Conservation (phyloP, 1,284 basidiomycete genomes). For the Trichosporon faecale region DNA sequence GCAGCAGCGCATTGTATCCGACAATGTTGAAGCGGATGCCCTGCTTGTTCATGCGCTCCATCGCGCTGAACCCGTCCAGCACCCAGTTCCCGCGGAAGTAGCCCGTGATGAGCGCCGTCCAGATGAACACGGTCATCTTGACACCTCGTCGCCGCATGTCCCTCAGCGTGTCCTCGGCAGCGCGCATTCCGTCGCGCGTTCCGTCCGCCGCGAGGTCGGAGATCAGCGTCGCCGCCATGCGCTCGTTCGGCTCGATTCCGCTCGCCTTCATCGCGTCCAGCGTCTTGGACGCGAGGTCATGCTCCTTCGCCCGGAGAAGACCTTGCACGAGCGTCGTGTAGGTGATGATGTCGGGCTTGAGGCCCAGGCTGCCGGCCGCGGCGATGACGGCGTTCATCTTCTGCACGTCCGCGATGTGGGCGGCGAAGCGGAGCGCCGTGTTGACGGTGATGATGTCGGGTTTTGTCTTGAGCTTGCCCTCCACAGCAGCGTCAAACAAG, state of each 20-base stretch:
- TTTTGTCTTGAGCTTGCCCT: slow-evolving; percentile 39
- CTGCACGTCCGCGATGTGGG: slow-evolving; percentile 61
- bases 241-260: slow-evolving; percentile 68
- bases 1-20: slow-evolving; percentile 72
- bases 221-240: slow-evolving; percentile 70
- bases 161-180: slow-evolving; percentile 64
- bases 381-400: slow-evolving; percentile 60
- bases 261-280: slow-evolving; percentile 68
- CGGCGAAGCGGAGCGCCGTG: slow-evolving; percentile 67
- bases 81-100: slow-evolving; percentile 49
- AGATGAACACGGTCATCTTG: slow-evolving; percentile 47
- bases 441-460: slow-evolving; percentile 75
- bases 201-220: slow-evolving; percentile 63
- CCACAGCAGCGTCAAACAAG: slow-evolving; percentile 37
- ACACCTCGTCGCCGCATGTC: slow-evolving; percentile 64
- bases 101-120: slow-evolving; percentile 49
- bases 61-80: slow-evolving; percentile 54
- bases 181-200: slow-evolving; percentile 58
- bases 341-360: slow-evolving; percentile 71
- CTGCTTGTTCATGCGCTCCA: slow-evolving; percentile 61
- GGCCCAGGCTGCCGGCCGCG: slow-evolving; percentile 56
- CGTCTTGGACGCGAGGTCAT: slow-evolving; percentile 64
- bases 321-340: slow-evolving; percentile 76
- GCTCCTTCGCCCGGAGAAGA: slow-evolving; percentile 63
- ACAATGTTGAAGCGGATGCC: slow-evolving; percentile 60